Evolutionary conservation across 106 monocot species (phyloP).

Genomic region (Cymbidium sinense): DNA sequence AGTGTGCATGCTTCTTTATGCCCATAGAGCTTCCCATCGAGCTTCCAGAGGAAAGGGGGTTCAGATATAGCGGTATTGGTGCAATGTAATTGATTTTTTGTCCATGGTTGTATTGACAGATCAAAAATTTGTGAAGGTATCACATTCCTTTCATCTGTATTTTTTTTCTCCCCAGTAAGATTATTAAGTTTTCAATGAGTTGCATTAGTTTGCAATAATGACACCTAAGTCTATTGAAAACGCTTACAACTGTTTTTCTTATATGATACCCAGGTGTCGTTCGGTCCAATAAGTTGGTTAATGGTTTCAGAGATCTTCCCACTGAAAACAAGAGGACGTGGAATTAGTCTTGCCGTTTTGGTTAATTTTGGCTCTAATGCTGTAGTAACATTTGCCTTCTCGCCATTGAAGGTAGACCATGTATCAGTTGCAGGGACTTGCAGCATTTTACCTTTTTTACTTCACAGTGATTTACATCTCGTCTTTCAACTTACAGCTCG

Average conservation of each 20-base stretch:
- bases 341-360: conserved; percentile 94
- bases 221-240: not conserved
- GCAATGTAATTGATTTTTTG: too few relatives aligned
- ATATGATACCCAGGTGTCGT: conserved; percentile 69
- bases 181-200: not conserved
- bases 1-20: too few relatives aligned
- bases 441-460: not conserved
- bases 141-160: too few relatives aligned
- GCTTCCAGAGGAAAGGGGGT: too few relatives aligned
- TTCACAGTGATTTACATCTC: not conserved
- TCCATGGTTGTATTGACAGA: too few relatives aligned
- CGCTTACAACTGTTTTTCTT: not conserved
- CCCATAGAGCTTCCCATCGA: too few relatives aligned
- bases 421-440: not conserved
- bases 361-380: conserved; percentile 92
- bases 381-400: conserved; percentile 94
- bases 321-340: conserved; percentile 79
- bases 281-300: conserved; percentile 99
- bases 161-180: not conserved
- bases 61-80: too few relatives aligned
- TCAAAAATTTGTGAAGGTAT: too few relatives aligned
- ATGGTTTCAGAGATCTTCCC: conserved; percentile 99
- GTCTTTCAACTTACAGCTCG: not conserved
- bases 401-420: conserved; percentile 60
- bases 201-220: not conserved